Base-by-base conservation (phyloP, 495 filamentous ascomycete species). In the Penicillium goetzii region DNA sequence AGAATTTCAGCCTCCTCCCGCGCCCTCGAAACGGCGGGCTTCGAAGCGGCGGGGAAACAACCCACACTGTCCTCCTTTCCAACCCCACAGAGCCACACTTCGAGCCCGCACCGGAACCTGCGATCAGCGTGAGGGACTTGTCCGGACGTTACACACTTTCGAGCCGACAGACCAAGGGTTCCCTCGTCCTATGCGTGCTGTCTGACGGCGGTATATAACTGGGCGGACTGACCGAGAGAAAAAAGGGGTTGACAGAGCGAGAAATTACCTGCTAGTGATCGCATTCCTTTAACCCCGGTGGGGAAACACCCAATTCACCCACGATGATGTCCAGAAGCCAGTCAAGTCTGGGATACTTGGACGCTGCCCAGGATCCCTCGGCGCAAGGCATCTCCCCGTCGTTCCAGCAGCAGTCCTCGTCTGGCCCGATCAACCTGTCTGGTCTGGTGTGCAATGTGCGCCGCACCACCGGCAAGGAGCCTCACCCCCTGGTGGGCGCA, bases 391-490 rank as follows among this genome's bases (percentile, higher is more conserved):
- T 58, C 6, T 78, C 76, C 15, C 75, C 77, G 38, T 73, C 74
- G 15, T 61, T 73, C 30, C 63, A 68, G n/a, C 75, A 75, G 33
- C 59, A 63, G 40, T 61, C 76, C 25, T 76, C 76, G 3, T 78
- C 83, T 1, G 84, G 84, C 21, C 71, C 83, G 0, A 84, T 85
- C 45, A 87, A 95, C 63, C 75, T 97, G 3, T 95, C 93, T 0
- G 92, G 93, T 3, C 77, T 97, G 70, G 94, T 97, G 71, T 97
- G 92, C 78, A 97, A 97, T 80, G 92, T 97, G 15, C 91, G 95
- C 61, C 82, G 87, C 61, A 97, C 95, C 17, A 97, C 94, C 1
- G 95, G 95, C 33, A 85, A 88, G 62, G 92, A 98, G 71, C 96
- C 95, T 7, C 92, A 90, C 63, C 89, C 95, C 12, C 79, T 97